Percentiles rank a stretch among this genome's conserved stretches.
Conservation (phyloP, 2,329 filamentous ascomycete species). For the Penicillium crustosum region DNA sequence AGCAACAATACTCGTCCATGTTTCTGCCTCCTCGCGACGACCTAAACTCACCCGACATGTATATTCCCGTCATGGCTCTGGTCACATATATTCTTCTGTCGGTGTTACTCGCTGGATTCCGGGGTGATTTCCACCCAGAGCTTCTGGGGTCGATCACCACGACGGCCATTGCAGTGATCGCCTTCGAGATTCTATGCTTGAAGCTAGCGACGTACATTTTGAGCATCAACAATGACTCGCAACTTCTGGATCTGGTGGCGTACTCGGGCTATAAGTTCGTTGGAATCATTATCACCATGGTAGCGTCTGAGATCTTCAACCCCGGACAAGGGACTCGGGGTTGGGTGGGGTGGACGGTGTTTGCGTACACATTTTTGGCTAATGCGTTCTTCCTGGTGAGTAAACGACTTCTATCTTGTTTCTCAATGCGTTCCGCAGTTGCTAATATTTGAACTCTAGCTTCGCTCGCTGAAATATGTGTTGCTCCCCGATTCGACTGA, state of each 20-base stretch:
- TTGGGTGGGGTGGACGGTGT: conserved; percentile 85
- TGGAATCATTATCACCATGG: conserved; percentile 86
- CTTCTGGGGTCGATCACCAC: conserved; percentile 86
- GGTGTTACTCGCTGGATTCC: conserved; percentile 82
- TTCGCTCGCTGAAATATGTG: conserved; percentile 94
- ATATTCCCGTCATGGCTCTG: conserved; percentile 96
- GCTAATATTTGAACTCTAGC: conserved; percentile 51
- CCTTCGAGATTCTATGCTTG: conserved; percentile 84
- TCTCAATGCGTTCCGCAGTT: neutral
- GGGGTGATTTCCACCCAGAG: conserved; percentile 91
- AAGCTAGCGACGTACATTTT: conserved; percentile 93
- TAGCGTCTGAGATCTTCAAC: conserved; percentile 74
- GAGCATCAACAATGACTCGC: conserved; percentile 89
- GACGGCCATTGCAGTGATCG: conserved; percentile 76
- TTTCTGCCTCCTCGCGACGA: conserved; percentile 93
- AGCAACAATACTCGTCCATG: conserved; percentile 51
- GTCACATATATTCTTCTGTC: conserved; percentile 96
- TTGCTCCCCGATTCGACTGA: conserved; percentile 80
- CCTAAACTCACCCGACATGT: conserved; percentile 98
- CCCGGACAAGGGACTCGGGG: conserved; percentile 79
- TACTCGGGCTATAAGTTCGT: conserved; percentile 99
- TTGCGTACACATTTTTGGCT: conserved; percentile 86
- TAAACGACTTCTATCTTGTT: conserved; percentile 9
- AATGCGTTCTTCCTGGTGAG: conserved; percentile 93
- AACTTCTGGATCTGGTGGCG: conserved; percentile 88